These are phyloP conservation scores for Protomyces arabidopsidicola DNA, from an alignment of 1,139 yeast genomes.

Conservation along the genomic window DNA sequence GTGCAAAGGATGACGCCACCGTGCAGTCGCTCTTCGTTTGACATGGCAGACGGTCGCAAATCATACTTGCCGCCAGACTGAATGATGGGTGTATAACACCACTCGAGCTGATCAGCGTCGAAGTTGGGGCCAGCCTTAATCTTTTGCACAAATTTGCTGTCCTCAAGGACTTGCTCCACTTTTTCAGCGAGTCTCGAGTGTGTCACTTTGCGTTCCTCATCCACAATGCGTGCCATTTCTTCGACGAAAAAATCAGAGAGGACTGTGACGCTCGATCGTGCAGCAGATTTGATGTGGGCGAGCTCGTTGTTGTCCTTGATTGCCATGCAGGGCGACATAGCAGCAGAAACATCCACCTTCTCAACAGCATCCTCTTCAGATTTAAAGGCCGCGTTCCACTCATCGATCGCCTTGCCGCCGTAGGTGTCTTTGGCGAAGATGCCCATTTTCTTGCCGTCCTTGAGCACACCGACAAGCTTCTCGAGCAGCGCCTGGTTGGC, in stretches of 20 bases:
- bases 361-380: slow-evolving; percentile 44
- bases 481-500: slow-evolving; percentile 65
- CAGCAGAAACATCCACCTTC: slow-evolving; percentile 55
- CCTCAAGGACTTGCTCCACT: slow-evolving; percentile 78
- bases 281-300: slow-evolving; percentile 54
- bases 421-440: slow-evolving; percentile 65
- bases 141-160: slow-evolving; percentile 56
- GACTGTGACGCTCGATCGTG: slow-evolving; percentile 72
- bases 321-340: slow-evolving; percentile 59
- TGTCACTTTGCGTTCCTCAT: slow-evolving; percentile 73
- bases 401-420: slow-evolving; percentile 76
- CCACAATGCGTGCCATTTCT: slow-evolving; percentile 82
- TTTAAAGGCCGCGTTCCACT: slow-evolving; percentile 48
- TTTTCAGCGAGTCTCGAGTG: slow-evolving; percentile 70
- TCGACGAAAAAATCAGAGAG: slow-evolving; percentile 74
- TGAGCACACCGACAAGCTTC: slow-evolving; percentile 50
- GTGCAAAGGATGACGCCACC: slow-evolving; percentile 82
- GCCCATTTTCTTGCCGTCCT: slow-evolving; percentile 49
- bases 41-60: slow-evolving; percentile 76
- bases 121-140: slow-evolving; percentile 36
- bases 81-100: slow-evolving; percentile 91
- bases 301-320: slow-evolving; percentile 77
- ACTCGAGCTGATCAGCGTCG: slow-evolving; percentile 74
- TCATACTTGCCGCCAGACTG: slow-evolving; percentile 87
- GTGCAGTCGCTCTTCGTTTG: slow-evolving; percentile 59